Conservation (phyloP, 1,139 yeast species). For the Pichia sp. region DNA sequence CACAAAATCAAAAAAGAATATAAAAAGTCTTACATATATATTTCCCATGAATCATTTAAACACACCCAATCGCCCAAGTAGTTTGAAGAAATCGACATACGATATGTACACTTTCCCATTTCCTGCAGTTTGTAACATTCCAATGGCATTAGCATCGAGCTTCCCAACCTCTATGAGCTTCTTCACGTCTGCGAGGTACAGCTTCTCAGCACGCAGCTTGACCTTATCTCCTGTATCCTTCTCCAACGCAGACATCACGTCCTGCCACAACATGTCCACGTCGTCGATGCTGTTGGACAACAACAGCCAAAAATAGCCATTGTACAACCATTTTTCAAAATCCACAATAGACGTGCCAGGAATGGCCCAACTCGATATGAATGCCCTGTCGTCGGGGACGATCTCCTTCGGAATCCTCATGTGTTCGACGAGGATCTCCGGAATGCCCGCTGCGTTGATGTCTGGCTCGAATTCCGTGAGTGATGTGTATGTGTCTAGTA, state of each 20-base stretch:
- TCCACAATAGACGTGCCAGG: conserved; percentile 36
- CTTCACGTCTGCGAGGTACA: conserved; percentile 38
- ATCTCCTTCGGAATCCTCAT: conserved; percentile 25
- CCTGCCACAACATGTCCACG: conserved; percentile 41
- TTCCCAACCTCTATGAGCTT: conserved; percentile 33
- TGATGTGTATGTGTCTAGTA: conserved; percentile 17
- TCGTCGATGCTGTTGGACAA: conserved; percentile 36
- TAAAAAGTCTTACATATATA: too few relatives aligned
- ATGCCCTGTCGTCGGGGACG: conserved; percentile 25
- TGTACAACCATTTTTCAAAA: conserved; percentile 41
- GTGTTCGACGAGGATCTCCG: conserved; percentile 1
- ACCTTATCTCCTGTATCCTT: neutral
- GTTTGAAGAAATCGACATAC: conserved; percentile 42
- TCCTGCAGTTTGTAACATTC: conserved; percentile 43
- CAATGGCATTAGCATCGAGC: conserved; percentile 35
- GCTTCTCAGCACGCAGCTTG: conserved; percentile 13
- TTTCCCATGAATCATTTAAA: conserved; percentile 15
- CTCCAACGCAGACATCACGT: conserved; percentile 30
- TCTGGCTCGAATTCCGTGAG: conserved; percentile 12
- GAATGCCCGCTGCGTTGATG: conserved; percentile 5
- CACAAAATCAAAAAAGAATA: too few relatives aligned
- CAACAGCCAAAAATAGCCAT: conserved; percentile 39
- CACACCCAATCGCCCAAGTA: conserved; percentile 45
- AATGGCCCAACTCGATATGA: conserved; percentile 29
- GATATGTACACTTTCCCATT: conserved; percentile 34